Evolutionary conservation across 192 early-diverging fungal genomes (phyloP).

Genomic region (Rhizophlyctis rosea): DNA sequence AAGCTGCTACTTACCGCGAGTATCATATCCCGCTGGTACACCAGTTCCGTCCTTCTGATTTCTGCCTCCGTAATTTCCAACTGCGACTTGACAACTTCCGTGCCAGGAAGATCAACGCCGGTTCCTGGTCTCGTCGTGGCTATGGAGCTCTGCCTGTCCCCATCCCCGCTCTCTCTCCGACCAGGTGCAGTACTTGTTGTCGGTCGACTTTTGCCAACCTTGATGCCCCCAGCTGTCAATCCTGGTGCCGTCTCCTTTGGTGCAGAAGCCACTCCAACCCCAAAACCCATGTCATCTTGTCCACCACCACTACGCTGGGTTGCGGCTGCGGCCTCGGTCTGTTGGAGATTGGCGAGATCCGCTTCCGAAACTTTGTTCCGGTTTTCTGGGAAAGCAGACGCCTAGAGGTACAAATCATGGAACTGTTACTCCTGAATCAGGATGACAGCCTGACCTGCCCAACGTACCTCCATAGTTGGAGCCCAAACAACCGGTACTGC

Average conservation of each 20-base stretch:
- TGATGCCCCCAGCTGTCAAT: not conserved
- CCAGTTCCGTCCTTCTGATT: slow-evolving; percentile 26
- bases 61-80: slow-evolving; percentile 40
- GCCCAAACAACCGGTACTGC: slow-evolving; percentile 20
- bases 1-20: slow-evolving; percentile 28
- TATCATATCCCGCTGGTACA: slow-evolving; percentile 34
- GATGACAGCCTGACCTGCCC: not conserved
- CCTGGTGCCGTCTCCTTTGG: slow-evolving; percentile 20
- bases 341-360: slow-evolving; percentile 43
- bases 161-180: not conserved
- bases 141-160: not conserved
- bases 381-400: slow-evolving; percentile 46
- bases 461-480: slow-evolving; percentile 40
- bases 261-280: slow-evolving; percentile 21
- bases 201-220: slow-evolving; percentile 10
- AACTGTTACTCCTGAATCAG: not conserved
- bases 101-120: not conserved
- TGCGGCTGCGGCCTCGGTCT: slow-evolving; percentile 33
- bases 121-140: no score
- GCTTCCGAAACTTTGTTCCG: slow-evolving; percentile 43
- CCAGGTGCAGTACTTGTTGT: not conserved
- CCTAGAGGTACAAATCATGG: slow-evolving; percentile 9
- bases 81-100: slow-evolving; percentile 10
- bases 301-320: slow-evolving; percentile 22
- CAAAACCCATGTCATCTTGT: slow-evolving; percentile 41